Base-by-base conservation (phyloP, 1,284 basidiomycete species). In the Sphagnurus paluster region DNA sequence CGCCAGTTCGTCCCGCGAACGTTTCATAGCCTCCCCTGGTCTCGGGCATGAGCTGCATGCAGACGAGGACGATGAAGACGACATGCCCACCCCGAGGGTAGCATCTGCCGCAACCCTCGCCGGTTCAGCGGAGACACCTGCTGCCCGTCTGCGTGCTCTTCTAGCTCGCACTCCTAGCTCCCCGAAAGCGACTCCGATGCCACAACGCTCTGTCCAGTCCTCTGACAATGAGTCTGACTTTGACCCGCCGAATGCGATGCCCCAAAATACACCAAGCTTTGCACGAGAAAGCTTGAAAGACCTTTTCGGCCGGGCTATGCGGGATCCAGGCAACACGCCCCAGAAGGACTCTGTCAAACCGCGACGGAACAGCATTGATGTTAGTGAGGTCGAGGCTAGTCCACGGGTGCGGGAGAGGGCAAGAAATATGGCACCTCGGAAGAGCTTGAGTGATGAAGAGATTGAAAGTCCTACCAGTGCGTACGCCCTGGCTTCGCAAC, bases 361-460 rank as follows among this genome's bases (percentile, higher is more conserved):
- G 24, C 65, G 79, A 49, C 63, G 78, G 49, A 83, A 80, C 53
- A 87, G 82, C 60, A 71, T 84, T 37, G 81, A 81, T 56, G 60
- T 64, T 7, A 83, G 82, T 54, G 80, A 82, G 44, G 75, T 79
- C 28, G 82, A 86, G 45, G 68, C 72, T 11, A 80, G 71, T 37
- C 79, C 82, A 2, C 66, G 68, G 50, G 63, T 75, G 30, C 64
- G 62, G 40, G 71, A 75, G 46, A 67, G 73, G 43, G 64, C 63
- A n/a, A 69, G 64, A 49, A 67, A 67, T 54, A 80, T 73, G 61
- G 74, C 72, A 7, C 79, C 81, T 53, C 68, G 76, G 44, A 74
- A 68, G 54, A 85, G 80, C 57, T 50, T 82, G 54, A 86, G 83
- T 55, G 86, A 88, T 49, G 84, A 87, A 55, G 86, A 87, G 56